Percentiles rank a stretch among this genome's conserved stretches.
These are phyloP conservation scores for Lophiostoma macrostomum DNA, from an alignment of 495 filamentous ascomycete species.

Conservation along the genomic window DNA sequence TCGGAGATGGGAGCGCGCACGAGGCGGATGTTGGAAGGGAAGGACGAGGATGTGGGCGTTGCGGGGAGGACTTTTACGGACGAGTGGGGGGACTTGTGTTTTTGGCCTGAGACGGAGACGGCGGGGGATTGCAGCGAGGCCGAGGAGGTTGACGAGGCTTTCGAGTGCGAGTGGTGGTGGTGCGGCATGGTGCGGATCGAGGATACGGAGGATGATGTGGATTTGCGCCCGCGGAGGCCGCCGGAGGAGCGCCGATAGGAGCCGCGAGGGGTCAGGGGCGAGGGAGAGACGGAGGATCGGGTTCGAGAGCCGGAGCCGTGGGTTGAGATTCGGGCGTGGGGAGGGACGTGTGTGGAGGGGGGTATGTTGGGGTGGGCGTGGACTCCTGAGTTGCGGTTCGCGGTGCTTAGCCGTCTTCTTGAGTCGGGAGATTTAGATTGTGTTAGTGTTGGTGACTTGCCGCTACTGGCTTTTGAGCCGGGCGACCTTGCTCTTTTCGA, in stretches of 20 bases:
- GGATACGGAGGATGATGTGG: conserved; percentile 91
- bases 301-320: conserved; percentile 64
- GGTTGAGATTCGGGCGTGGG: conserved; percentile 34
- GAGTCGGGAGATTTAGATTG: conserved; percentile 29
- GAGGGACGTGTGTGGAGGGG: conserved; percentile 33
- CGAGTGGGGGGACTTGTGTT: conserved; percentile 65
- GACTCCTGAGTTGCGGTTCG: conserved; percentile 19
- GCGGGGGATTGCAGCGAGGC: conserved; percentile 64
- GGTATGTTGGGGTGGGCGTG: conserved; percentile 34
- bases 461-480: conserved; percentile 47
- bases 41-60: conserved; percentile 73
- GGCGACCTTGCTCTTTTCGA: conserved; percentile 73
- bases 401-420: conserved; percentile 21
- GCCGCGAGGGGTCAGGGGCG: conserved; percentile 81
- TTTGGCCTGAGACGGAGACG: conserved; percentile 48
- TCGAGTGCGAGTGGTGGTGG: conserved; percentile 89
- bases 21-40: conserved; percentile 84
- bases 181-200: conserved; percentile 77
- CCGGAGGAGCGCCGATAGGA: conserved; percentile 72
- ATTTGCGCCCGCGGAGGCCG: conserved; percentile 86
- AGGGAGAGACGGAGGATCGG: conserved; percentile 83
- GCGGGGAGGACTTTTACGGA: conserved; percentile 87
- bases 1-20: conserved; percentile 54
- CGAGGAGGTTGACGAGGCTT: conserved; percentile 90
- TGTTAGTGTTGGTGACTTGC: conserved; percentile 22